Evolutionary conservation across 2,329 filamentous ascomycete species (phyloP), one percentile per base, ranked within the genome.

Genomic region (Xylariaceae sp.): DNA sequence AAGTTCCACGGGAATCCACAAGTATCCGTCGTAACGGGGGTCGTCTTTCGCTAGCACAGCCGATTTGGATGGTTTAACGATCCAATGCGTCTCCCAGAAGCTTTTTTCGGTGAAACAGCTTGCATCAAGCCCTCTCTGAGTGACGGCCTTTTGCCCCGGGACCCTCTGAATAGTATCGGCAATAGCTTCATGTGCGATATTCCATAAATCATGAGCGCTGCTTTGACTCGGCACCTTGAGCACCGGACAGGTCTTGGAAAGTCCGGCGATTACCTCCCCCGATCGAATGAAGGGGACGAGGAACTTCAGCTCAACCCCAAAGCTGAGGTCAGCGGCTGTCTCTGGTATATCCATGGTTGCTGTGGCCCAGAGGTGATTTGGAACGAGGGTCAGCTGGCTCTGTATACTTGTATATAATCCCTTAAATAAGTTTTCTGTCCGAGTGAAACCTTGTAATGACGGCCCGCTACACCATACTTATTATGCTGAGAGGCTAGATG

Each of bases 21-120:
- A 19, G 24, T 60, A 60, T n/a, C 52, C 51, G n/a, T 50, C 17
- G 11, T 48, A 48, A 3, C 49, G 45, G 8, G 42, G 45, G 26
- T 64, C 55, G 8, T 50, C 45, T 3, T 54, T 49, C 9, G 47
- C 44, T n/a, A 62, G 58, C 34, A 58, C 54, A 3, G 64, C 63
- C n/a, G 65, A 68, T 45, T 66, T 67, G 29, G 65, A 61, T 39
- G 61, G 63, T 43, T 69, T 67, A 29, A 69, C 61, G 19, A 67
- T 61, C 65, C 65, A 68, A 39, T 60, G 53, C 1, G 57, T 54
- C n/a, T 44, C 44, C 64, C 63, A 67, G 39, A 55, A 64, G 17
- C 64, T 53, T 15, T 51, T 48, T 40, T 64, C 63, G 4, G 53
- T 43, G 9, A 39, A 34, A 3, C 49, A 48, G 8, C 34, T 32